A percentile compares a stretch with the other conserved stretches of the same genome.
phyloP scores from a whole-genome alignment of 2,329 filamentous ascomycete species.

The Pseudopithomyces chartarum region DNA sequence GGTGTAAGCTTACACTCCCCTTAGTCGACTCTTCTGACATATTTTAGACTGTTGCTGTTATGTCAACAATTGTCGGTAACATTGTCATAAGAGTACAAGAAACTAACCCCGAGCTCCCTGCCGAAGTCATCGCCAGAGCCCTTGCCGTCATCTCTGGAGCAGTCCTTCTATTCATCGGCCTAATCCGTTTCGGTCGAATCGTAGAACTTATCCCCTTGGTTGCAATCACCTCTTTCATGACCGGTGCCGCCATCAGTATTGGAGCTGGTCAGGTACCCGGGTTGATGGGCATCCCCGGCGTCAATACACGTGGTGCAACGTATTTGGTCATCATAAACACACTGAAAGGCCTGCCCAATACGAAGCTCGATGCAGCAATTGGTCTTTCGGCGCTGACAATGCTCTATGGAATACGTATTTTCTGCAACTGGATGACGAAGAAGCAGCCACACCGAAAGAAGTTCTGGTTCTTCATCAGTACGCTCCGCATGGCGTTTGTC shows the following conservation, averaged over 20 bases:
- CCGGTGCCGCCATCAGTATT: constrained; percentile 91
- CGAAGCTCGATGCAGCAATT: constrained; percentile 80
- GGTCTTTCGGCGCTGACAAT: constrained; percentile 79
- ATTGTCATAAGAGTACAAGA: constrained; percentile 68
- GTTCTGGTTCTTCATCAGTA: constrained; percentile 86
- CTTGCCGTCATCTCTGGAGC: constrained; percentile 79
- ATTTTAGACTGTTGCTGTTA: constrained; percentile 82
- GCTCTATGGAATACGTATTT: constrained; percentile 71
- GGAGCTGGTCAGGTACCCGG: constrained; percentile 79
- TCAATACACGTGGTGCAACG: constrained; percentile 77
- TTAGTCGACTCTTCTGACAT: background rate
- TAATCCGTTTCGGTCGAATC: constrained; percentile 83
- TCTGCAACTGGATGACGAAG: constrained; percentile 69
- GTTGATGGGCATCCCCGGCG: constrained; percentile 77
- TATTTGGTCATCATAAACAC: constrained; percentile 87
- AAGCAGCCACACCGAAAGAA: constrained; percentile 75
- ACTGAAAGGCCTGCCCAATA: constrained; percentile 70
- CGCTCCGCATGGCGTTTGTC: constrained; percentile 86
- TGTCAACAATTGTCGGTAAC: constrained; percentile 87
- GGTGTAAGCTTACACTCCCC: constrained; percentile 64
- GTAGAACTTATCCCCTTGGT: constrained; percentile 93
- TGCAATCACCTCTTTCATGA: constrained; percentile 96
- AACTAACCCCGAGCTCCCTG: constrained; percentile 51
- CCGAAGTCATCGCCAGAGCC: constrained; percentile 71
- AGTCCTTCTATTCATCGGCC: constrained; percentile 79